Percentiles rank a stretch among this genome's conserved stretches.
phyloP scores from a whole-genome alignment of 805 yeast species.

The Cyberlindnera xylosilytica region DNA sequence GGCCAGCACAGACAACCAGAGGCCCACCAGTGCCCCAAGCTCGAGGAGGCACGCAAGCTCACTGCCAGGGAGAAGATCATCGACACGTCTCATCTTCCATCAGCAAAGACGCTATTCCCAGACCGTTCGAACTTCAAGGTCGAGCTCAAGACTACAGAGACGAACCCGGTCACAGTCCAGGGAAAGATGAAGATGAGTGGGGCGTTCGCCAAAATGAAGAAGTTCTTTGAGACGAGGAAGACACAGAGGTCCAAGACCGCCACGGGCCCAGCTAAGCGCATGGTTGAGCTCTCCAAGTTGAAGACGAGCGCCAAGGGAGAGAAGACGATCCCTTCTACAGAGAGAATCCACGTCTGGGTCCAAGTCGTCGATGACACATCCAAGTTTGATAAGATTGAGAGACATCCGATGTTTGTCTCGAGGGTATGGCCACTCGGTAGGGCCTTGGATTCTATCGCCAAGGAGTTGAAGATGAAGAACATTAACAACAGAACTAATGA shows the following conservation, averaged over 20 bases:
- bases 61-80: constrained; percentile 7
- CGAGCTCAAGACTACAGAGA: constrained; percentile 19
- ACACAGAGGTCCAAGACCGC: constrained; percentile 4
- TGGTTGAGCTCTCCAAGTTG: constrained; percentile 20
- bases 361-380: constrained; percentile 26
- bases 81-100: constrained; percentile 24
- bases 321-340: constrained; percentile 15
- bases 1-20: constrained; percentile 25
- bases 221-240: constrained; percentile 16
- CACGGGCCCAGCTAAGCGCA: constrained; percentile 19
- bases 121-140: constrained; percentile 23
- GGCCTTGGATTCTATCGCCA: constrained; percentile 25
- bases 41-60: not conserved
- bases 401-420: constrained; percentile 21
- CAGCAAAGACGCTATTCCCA: constrained; percentile 25
- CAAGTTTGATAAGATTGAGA: constrained; percentile 19
- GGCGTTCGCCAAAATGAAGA: constrained; percentile 22
- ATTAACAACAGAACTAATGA: constrained; percentile 25
- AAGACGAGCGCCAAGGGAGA: constrained; percentile 27
- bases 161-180: constrained; percentile 16
- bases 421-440: constrained; percentile 29
- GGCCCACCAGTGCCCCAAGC: constrained; percentile 19
- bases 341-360: constrained; percentile 23
- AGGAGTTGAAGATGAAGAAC: constrained; percentile 20
- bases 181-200: constrained; percentile 5